Conservation (phyloP, 345 rosid species). For the Cardamine chenopodiifolia region DNA sequence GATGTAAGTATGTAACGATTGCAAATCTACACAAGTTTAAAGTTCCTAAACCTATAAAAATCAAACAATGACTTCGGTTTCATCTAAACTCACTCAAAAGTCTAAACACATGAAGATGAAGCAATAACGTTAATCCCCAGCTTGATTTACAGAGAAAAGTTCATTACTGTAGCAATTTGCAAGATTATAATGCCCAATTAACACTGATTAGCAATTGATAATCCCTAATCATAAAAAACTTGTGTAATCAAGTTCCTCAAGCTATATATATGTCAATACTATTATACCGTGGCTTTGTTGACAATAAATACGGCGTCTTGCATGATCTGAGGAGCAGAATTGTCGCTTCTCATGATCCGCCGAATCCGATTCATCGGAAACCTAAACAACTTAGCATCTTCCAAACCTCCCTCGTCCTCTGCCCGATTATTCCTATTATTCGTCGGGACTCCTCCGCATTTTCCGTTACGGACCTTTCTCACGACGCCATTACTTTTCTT, state of each 20-base stretch:
- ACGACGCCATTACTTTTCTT: slow-evolving; percentile 36
- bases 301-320: slow-evolving; percentile 75
- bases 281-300: slow-evolving; percentile 75
- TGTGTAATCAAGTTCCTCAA: background rate
- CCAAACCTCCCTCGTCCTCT: slow-evolving; percentile 42
- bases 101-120: slow-evolving; percentile 17
- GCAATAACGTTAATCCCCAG: background rate
- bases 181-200: background rate
- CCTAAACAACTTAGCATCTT: slow-evolving; percentile 48
- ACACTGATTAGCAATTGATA: slow-evolving; percentile 4
- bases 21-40: background rate
- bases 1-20: background rate
- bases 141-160: background rate
- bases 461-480: slow-evolving; percentile 6
- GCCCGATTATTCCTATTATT: slow-evolving; percentile 33
- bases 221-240: slow-evolving; percentile 5
- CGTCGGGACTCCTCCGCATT: background rate
- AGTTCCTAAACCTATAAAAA: background rate
- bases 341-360: slow-evolving; percentile 64
- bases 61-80: background rate
- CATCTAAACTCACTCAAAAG: slow-evolving; percentile 3
- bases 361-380: slow-evolving; percentile 77
- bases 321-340: slow-evolving; percentile 42
- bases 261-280: background rate
- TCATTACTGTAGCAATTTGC: background rate